These are phyloP conservation scores for Gossypium davidsonii DNA, from an alignment of 441 rosid genomes.

Conservation along the genomic window DNA sequence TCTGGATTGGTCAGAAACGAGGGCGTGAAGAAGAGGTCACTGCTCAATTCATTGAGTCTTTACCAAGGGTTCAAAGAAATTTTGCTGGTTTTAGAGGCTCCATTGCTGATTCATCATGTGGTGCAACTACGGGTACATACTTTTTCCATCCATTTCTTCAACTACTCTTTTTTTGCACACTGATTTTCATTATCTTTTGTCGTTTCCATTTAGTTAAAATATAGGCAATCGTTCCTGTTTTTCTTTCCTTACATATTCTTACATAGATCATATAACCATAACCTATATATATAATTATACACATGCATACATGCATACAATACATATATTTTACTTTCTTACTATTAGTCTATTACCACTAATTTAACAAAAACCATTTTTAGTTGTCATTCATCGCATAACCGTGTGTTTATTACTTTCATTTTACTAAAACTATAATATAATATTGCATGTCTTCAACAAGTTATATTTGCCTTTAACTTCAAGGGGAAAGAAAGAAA, in stretches of 20 bases:
- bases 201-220: neutral
- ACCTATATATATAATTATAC: neutral
- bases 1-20: slow-evolving; percentile 45
- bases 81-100: slow-evolving; percentile 13
- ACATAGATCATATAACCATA: neutral
- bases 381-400: neutral
- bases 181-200: neutral
- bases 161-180: too few relatives aligned
- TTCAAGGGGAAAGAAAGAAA: too few relatives aligned
- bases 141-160: neutral
- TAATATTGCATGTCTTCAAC: slow-evolving; percentile 17
- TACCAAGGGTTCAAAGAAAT: slow-evolving; percentile 26
- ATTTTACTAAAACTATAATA: neutral
- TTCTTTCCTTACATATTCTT: neutral
- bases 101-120: slow-evolving; percentile 25
- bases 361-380: neutral
- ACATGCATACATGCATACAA: too few relatives aligned
- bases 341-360: neutral
- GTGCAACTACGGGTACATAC: slow-evolving; percentile 35
- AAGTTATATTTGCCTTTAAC: neutral
- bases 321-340: too few relatives aligned
- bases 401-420: neutral
- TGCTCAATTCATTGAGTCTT: slow-evolving; percentile 27
- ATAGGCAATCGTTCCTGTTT: neutral
- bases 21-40: slow-evolving; percentile 32